Percentiles rank a stretch among this genome's conserved stretches.
Conservation (phyloP, 2,329 filamentous ascomycete genomes). For the Monilinia fructigena region DNA sequence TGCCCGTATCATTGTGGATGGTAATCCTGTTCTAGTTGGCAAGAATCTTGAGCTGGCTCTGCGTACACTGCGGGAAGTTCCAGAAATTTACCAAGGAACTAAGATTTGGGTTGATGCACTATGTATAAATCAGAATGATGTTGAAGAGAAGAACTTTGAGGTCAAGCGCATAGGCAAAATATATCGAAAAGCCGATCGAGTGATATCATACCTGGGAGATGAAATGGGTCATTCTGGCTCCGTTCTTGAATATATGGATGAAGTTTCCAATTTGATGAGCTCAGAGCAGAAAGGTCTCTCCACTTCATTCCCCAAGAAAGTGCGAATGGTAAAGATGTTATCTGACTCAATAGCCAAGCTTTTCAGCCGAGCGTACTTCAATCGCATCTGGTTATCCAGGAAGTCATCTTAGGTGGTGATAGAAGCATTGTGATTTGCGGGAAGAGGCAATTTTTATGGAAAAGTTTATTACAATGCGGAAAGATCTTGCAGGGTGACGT, state of each 20-base stretch:
- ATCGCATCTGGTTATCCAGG: background rate
- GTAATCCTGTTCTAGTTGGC: background rate
- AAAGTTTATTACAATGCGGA: background rate
- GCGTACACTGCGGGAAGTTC: background rate
- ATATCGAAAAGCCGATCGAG: background rate
- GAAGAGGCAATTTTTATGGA: background rate
- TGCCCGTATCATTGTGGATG: background rate
- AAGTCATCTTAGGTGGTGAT: background rate
- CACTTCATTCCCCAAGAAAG: background rate
- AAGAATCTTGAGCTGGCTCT: background rate
- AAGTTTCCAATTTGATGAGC: background rate
- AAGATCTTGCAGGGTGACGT: background rate
- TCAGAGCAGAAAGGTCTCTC: background rate
- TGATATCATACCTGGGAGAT: background rate
- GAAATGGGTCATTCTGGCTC: background rate
- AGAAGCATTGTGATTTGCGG: background rate
- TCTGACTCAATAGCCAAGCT: too few species aligned
- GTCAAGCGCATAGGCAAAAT: background rate
- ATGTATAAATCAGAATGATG: background rate
- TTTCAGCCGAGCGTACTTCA: background rate
- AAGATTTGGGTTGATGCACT: constrained; percentile 9
- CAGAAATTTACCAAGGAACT: background rate
- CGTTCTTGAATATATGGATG: background rate
- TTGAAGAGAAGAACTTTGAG: background rate
- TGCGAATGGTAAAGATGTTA: too few species aligned